Evolutionary conservation across 2,329 filamentous ascomycete species (phyloP).

Genomic region (Arthroderma sp.): DNA sequence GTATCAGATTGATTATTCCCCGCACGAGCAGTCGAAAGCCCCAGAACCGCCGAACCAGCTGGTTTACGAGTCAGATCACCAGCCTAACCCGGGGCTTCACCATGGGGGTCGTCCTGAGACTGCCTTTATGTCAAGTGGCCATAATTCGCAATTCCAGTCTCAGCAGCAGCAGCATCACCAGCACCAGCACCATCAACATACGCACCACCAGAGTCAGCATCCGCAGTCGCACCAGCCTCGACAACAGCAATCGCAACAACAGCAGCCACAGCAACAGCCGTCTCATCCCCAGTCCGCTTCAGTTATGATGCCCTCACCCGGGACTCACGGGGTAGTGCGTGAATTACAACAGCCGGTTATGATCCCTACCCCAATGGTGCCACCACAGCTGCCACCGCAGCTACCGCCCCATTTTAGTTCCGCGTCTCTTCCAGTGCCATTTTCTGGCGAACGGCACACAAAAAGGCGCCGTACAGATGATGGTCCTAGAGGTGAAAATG

Average conservation of each 20-base stretch:
- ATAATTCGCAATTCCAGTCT: conserved; percentile 23
- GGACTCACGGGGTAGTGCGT: conserved; percentile 18
- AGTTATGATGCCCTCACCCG: conserved; percentile 21
- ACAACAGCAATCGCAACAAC: conserved; percentile 24
- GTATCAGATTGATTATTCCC: conserved; percentile 63
- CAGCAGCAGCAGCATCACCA: conserved; percentile 18
- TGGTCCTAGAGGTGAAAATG: conserved; percentile 16
- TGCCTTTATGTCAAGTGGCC: conserved; percentile 20
- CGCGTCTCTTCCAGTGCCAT: conserved; percentile 21
- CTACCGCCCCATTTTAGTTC: conserved; percentile 23
- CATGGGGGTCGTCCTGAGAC: conserved; percentile 22
- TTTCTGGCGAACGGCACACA: conserved; percentile 17
- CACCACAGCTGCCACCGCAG: conserved; percentile 23
- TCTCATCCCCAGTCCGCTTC: conserved; percentile 17
- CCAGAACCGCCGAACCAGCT: conserved; percentile 52
- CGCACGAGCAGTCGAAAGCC: conserved; percentile 53
- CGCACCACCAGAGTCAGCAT: conserved; percentile 9
- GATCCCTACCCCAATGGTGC: conserved; percentile 13
- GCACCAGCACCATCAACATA: conserved; percentile 10
- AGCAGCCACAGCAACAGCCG: conserved; percentile 15
- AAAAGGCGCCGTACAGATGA: conserved; percentile 24
- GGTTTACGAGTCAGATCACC: conserved; percentile 43
- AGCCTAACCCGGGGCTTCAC: conserved; percentile 24
- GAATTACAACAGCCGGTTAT: conserved; percentile 22
- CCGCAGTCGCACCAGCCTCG: conserved; percentile 19